phyloP scores from a whole-genome alignment of 1,284 basidiomycete species.

The Gymnopus androsaceus region DNA sequence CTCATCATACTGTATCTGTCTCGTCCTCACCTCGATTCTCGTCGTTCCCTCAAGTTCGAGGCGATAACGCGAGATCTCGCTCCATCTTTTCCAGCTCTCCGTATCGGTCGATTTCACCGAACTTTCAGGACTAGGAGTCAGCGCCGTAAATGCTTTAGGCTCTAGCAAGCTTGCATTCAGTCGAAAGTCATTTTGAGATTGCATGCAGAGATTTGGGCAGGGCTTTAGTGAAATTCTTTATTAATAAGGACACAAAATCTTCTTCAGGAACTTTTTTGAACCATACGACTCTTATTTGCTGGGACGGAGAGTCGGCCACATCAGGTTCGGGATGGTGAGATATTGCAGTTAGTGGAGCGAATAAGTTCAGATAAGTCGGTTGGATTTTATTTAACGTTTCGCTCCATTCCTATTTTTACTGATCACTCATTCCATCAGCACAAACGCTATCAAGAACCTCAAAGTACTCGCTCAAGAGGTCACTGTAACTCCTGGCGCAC shows the following conservation, averaged over 20 bases:
- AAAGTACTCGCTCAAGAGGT: conserved; percentile 62
- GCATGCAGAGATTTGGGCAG: conserved; percentile 94
- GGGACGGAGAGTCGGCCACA: conserved; percentile 80
- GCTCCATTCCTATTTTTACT: too few species aligned
- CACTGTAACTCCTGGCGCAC: conserved; percentile 6
- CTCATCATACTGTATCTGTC: conserved; percentile 54
- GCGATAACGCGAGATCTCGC: conserved; percentile 17
- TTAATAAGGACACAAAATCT: conserved; percentile 88
- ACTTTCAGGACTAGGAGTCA: conserved; percentile 63
- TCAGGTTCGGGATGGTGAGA: conserved; percentile 90
- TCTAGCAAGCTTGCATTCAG: conserved; percentile 90
- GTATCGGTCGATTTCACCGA: conserved; percentile 19
- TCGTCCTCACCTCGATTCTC: conserved; percentile 20
- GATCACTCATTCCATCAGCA: too few species aligned
- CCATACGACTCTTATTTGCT: conserved; percentile 75
- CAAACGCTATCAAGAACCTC: conserved; percentile 80
- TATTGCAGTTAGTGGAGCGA: conserved; percentile 86
- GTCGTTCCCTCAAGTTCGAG: conserved; percentile 17
- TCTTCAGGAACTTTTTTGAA: conserved; percentile 96
- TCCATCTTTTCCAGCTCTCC: conserved; percentile 9
- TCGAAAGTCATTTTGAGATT: conserved; percentile 93
- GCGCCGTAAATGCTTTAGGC: conserved; percentile 69
- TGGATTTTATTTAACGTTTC: too few species aligned
- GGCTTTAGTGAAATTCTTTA: conserved; percentile 67
- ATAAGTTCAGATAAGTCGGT: conserved; percentile 99